Percentiles rank a stretch among this genome's conserved stretches.
These are phyloP conservation scores for Cercophora scortea DNA, from an alignment of 495 filamentous ascomycete species.

Conservation along the genomic window DNA sequence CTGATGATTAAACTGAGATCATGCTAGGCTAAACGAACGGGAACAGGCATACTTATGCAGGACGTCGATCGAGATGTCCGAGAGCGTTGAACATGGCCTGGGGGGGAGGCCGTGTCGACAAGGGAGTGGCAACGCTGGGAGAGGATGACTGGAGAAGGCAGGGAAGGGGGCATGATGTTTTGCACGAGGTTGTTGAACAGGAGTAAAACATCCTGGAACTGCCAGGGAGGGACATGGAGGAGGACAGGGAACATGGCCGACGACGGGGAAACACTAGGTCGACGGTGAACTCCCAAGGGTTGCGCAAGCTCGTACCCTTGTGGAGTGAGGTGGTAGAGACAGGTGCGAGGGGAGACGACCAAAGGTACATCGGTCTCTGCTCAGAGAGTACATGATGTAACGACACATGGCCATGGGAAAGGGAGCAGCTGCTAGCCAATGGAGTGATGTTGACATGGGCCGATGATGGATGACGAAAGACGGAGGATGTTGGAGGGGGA, in stretches of 20 bases:
- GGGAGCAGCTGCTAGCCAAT: too few species aligned
- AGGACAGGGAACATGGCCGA: background rate
- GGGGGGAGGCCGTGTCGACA: background rate
- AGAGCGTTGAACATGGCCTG: background rate
- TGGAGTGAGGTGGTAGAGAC: background rate
- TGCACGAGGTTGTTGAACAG: background rate
- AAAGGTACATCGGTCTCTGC: background rate
- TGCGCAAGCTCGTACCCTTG: background rate
- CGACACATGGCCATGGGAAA: background rate
- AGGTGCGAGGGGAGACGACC: background rate
- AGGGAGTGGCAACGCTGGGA: background rate
- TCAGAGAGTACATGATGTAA: background rate
- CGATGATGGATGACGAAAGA: too few species aligned
- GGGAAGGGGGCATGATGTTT: background rate
- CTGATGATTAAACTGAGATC: slow-evolving; percentile 11
- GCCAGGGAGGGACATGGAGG: background rate
- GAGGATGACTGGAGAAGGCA: background rate
- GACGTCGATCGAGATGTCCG: slow-evolving; percentile 1
- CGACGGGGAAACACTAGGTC: too few species aligned
- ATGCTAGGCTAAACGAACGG: background rate
- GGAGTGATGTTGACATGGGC: too few species aligned
- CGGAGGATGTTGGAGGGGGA: too few species aligned
- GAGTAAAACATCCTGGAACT: background rate
- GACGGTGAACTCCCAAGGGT: too few species aligned
- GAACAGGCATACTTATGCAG: slow-evolving; percentile 10